These are phyloP conservation scores for Epichloe gansuensis DNA, from an alignment of 2,329 filamentous ascomycete species.

Conservation along the genomic window DNA sequence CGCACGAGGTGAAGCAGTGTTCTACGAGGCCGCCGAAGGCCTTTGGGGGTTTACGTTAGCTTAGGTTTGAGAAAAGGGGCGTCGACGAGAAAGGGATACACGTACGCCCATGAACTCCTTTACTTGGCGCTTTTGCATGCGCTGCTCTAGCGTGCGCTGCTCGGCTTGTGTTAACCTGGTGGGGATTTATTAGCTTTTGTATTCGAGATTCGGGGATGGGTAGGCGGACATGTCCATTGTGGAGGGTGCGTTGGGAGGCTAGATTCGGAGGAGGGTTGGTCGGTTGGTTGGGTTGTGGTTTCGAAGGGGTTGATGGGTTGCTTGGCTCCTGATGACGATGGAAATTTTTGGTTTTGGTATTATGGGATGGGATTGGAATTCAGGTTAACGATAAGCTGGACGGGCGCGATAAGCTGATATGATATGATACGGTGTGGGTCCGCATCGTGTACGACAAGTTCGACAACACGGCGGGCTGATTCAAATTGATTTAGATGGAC, in stretches of 20 bases:
- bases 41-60: slow-evolving; percentile 9
- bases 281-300: slow-evolving; percentile 1
- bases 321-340: slow-evolving; percentile 5
- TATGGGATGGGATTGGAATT: background rate
- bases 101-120: slow-evolving; percentile 97
- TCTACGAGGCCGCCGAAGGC: slow-evolving; percentile 43
- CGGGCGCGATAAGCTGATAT: background rate
- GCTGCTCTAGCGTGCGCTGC: slow-evolving; percentile 83
- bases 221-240: slow-evolving; percentile 10
- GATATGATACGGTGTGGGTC: background rate
- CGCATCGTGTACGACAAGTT: slow-evolving; percentile 1
- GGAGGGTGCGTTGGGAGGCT: background rate
- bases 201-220: background rate
- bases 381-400: background rate
- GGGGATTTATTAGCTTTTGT: slow-evolving; percentile 4
- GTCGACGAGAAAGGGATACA: slow-evolving; percentile 12
- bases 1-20: slow-evolving; percentile 91
- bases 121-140: slow-evolving; percentile 97
- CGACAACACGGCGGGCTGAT: too few species aligned
- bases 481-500: slow-evolving; percentile 49
- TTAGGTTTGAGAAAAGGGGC: background rate
- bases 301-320: background rate
- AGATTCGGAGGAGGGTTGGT: slow-evolving; percentile 1
- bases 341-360: slow-evolving; percentile 18
- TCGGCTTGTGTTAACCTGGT: slow-evolving; percentile 58